Evolutionary conservation across 306 rosid genomes (phyloP).

Genomic region (Casuarina cunninghamiana): DNA sequence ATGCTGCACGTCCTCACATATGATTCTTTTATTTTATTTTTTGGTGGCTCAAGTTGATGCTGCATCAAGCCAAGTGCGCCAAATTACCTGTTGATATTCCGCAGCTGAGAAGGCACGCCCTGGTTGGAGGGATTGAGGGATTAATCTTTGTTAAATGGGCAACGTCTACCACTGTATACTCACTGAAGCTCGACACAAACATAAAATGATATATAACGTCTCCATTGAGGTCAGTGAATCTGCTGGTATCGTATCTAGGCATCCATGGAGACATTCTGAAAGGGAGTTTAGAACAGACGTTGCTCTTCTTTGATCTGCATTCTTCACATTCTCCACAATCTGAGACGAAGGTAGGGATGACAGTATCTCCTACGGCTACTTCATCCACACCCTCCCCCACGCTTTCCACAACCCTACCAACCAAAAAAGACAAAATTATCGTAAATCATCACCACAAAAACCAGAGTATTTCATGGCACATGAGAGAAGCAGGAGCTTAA

Average conservation of each 20-base stretch:
- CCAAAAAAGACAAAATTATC: too few relatives aligned
- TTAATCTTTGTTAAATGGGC: conserved; percentile 62
- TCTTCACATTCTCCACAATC: conserved; percentile 71
- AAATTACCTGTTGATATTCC: conserved; percentile 76
- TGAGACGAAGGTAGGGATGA: conserved; percentile 64
- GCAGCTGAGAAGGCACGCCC: conserved; percentile 83
- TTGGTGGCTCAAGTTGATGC: not conserved
- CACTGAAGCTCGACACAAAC: conserved; percentile 70
- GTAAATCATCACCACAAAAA: not conserved
- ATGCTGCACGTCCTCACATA: too few relatives aligned
- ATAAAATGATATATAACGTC: conserved; percentile 60
- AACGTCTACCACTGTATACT: conserved; percentile 71
- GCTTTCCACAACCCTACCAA: conserved; percentile 72
- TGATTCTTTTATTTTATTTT: too few relatives aligned
- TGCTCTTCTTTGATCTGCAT: conserved; percentile 67
- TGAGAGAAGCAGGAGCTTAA: too few relatives aligned
- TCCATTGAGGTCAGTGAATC: conserved; percentile 76
- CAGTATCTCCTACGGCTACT: conserved; percentile 64
- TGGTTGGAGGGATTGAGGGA: conserved; percentile 52
- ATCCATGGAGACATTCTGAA: conserved; percentile 55
- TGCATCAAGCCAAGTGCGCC: not conserved
- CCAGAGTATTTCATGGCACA: too few relatives aligned
- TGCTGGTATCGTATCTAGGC: conserved; percentile 55
- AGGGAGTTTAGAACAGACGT: conserved; percentile 64
- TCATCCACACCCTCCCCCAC: conserved; percentile 71